phyloP scores from a whole-genome alignment of 306 rosid genomes.

The Dalbergia cultrata region DNA sequence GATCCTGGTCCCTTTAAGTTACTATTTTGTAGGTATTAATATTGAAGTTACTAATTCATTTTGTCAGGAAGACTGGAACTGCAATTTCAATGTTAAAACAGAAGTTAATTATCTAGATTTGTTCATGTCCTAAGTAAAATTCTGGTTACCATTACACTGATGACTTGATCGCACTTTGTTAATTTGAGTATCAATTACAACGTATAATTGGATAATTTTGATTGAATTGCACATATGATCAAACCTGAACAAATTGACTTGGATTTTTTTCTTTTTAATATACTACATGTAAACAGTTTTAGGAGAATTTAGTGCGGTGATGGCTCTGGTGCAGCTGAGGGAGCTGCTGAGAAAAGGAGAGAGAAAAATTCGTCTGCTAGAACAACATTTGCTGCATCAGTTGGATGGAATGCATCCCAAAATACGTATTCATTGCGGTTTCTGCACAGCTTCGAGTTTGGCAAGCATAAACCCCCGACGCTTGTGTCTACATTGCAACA shows the following conservation, averaged over 20 bases:
- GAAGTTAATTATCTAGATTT: no score
- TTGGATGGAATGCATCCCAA: slow-evolving; percentile 96
- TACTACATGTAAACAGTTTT: not conserved
- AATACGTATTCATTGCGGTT: slow-evolving; percentile 75
- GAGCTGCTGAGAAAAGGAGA: slow-evolving; percentile 43
- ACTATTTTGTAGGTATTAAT: not conserved
- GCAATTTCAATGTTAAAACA: no score
- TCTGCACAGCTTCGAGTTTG: slow-evolving; percentile 73
- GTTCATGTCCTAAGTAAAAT: not conserved
- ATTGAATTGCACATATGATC: not conserved
- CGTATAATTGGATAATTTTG: not conserved
- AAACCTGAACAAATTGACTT: not conserved
- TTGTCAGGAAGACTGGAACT: no score
- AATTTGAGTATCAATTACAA: slow-evolving; percentile 4
- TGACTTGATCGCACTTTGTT: not conserved
- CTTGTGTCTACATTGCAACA: slow-evolving; percentile 85
- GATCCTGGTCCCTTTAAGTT: no score
- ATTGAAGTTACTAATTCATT: not conserved
- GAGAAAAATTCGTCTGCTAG: slow-evolving; percentile 74
- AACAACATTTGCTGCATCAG: slow-evolving; percentile 82
- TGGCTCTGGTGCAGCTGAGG: slow-evolving; percentile 57
- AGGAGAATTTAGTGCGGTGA: slow-evolving; percentile 41
- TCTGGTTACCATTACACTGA: not conserved
- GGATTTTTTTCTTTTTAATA: not conserved
- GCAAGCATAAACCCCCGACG: slow-evolving; percentile 85